Evolutionary conservation across 2,329 filamentous ascomycete species (phyloP), one percentile per base, ranked within the genome.

Genomic region (Westerdykella sp.): DNA sequence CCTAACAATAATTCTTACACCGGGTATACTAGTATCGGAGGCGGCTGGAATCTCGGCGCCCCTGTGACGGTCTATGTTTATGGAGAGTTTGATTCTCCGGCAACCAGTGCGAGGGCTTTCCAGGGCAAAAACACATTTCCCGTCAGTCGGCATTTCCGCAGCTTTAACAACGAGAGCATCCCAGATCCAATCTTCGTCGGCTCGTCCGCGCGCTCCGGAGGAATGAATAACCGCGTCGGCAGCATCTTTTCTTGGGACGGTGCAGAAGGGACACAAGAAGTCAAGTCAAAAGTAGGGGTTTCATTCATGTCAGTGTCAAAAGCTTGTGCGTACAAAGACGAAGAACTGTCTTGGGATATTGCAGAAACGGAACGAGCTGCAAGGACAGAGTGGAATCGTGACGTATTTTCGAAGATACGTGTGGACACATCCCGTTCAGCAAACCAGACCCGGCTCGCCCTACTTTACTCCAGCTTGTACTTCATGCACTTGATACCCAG

Each of bases 401-500:
- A 74, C 31, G 77, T 85, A 2, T 69, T 85, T 14, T 76, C 74
- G 39, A 83, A 80, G 49, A 73, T 85, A 14, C 53, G 47, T 1
- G 62, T 65, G n/a, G 32, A 43, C 37, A n/a, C 50, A 5, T 61
- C 60, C 0, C 41, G 48, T 2, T 23, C 43, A 37, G 39, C 31
- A 14, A 66, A 66, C 34, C 55, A 57, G 35, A 65, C 63, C 2
- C 53, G 61, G 6, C 44, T 66, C 3, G 54, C 60, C 1, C 42
- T 66, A 5, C 39, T 66, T 0, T 66, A 66, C 40, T 66, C 63
- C 2, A 58, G 55, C 10, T 43, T 65, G 28, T 66, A 65, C 46
- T 65, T 65, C 41, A 65, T 60, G 59, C 61, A 66, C 35, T 56
- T 66, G 5, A 65, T 66, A 16, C 63, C 62, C 0, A 63, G 58